Evolutionary conservation across 352 stramenopile genomes (phyloP), one percentile per base, ranked within the genome.

Genomic region (Pythium insidiosum): DNA sequence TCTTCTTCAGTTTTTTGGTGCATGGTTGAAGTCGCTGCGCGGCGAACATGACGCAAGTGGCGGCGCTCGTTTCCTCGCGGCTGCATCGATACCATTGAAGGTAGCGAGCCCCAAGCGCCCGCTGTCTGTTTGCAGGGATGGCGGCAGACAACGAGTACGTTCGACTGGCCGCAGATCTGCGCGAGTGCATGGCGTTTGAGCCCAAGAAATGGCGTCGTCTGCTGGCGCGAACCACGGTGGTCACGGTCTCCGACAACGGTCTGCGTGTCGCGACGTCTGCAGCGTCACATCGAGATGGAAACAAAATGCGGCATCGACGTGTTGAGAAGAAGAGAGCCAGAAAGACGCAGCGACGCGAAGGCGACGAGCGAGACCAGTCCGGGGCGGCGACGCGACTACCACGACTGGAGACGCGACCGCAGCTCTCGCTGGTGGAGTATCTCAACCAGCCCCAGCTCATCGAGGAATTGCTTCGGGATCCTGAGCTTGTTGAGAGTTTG

Each of bases 121-220:
- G n/a, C n/a, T n/a, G n/a, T n/a, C n/a, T n/a, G n/a, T n/a, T n/a
- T n/a, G n/a, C n/a, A n/a, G n/a, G n/a, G n/a, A n/a, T n/a, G n/a
- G n/a, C n/a, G n/a, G n/a, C n/a, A n/a, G n/a, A 20, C 15, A 72
- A 64, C n/a, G 66, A 68, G 36, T 82, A 68, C 18, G 57, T 86
- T 47, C 61, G 53, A 13, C 51, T 86, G 36, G 70, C 68, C 19
- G 59, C 42, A 0, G 70, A 73, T 10, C 36, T 86, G 39, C 38
- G 67, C 44, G 35, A 38, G 16, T 86, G 73, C 53, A 70, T 68
- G 47, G 49, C 56, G 5, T 87, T 83, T 36, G 56, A 83, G 47
- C 71, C 73, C 35, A 78, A 68, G 50, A 65, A 65, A 45, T 87
- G 71, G 71, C 56, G 54, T 1, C 38, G 58, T 0, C 63, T 83